Evolutionary conservation across 2,329 filamentous ascomycete genomes (phyloP).

Genomic region (Diaporthe citri): DNA sequence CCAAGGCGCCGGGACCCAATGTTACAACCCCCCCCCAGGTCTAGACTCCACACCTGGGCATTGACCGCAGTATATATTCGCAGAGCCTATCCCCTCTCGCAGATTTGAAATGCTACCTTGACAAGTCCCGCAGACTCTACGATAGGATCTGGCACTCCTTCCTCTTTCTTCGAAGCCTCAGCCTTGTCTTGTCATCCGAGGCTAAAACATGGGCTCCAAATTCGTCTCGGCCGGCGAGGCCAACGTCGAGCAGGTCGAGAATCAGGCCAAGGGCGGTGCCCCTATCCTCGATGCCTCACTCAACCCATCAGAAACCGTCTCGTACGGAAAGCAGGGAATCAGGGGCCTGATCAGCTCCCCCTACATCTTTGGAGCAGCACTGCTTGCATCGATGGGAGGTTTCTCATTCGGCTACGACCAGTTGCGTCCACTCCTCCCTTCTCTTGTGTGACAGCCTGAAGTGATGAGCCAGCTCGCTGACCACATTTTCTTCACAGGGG

Average conservation of each 20-base stretch:
- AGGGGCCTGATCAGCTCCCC: slow-evolving; percentile 51
- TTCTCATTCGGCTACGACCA: slow-evolving; percentile 52
- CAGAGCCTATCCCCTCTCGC: slow-evolving; percentile 15
- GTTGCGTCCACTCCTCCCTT: slow-evolving; percentile 4
- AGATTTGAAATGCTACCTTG: slow-evolving; percentile 9
- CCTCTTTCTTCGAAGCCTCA: not conserved
- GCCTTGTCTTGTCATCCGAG: not conserved
- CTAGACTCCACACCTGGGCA: slow-evolving; percentile 22
- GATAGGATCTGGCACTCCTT: not conserved
- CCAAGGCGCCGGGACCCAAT: not conserved
- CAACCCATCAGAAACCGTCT: slow-evolving; percentile 28
- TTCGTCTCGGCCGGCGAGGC: slow-evolving; percentile 17
- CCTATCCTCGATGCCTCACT: slow-evolving; percentile 12
- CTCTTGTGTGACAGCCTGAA: no score
- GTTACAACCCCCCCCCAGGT: not conserved
- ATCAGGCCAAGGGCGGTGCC: not conserved
- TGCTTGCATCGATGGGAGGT: slow-evolving; percentile 51
- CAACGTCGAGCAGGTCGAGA: slow-evolving; percentile 20
- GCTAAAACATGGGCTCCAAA: slow-evolving; percentile 1
- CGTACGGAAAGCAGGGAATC: slow-evolving; percentile 49
- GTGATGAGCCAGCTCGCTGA: slow-evolving; percentile 2
- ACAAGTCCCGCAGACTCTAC: slow-evolving; percentile 8
- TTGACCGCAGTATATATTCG: slow-evolving; percentile 25
- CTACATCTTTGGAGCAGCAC: slow-evolving; percentile 57
- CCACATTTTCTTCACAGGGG: slow-evolving; percentile 29